Evolutionary conservation across 306 rosid species (phyloP).

Genomic region (Abrus pulchellus): DNA sequence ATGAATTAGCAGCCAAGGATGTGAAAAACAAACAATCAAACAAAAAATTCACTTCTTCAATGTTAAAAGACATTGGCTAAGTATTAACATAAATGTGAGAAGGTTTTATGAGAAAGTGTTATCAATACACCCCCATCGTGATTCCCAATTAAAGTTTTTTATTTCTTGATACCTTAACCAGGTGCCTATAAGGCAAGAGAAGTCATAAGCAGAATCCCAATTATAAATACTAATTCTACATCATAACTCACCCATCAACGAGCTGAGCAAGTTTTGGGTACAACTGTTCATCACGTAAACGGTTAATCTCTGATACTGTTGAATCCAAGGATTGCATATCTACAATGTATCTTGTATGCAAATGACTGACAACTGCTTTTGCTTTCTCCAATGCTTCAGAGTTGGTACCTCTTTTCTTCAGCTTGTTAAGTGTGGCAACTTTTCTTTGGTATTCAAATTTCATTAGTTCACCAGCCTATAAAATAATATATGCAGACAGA

Average conservation of each 20-base stretch:
- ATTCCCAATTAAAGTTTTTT: no score
- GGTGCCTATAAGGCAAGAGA: no score
- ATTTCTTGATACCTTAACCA: no score
- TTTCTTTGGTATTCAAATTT: conserved; percentile 89
- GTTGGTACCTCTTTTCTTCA: conserved; percentile 72
- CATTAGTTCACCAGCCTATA: conserved; percentile 96
- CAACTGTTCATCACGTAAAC: conserved; percentile 84
- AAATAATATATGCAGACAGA: conserved; percentile 48
- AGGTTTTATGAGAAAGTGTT: no score
- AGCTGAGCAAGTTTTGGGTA: conserved; percentile 90
- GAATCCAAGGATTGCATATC: conserved; percentile 99
- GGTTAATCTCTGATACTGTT: conserved; percentile 90
- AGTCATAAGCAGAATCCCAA: background rate
- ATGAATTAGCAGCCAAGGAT: conserved; percentile 24
- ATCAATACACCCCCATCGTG: no score
- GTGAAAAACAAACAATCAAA: background rate
- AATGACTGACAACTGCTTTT: conserved; percentile 90
- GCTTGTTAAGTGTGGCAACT: conserved; percentile 75
- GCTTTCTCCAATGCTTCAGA: conserved; percentile 88
- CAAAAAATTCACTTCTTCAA: background rate
- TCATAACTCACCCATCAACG: conserved; percentile 78
- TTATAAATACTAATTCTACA: conserved; percentile 33
- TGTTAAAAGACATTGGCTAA: background rate
- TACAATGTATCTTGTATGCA: conserved; percentile 96
- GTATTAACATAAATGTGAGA: no score